Conservation (phyloP, 495 filamentous ascomycete genomes). For the Hypoxylon perforatum region DNA sequence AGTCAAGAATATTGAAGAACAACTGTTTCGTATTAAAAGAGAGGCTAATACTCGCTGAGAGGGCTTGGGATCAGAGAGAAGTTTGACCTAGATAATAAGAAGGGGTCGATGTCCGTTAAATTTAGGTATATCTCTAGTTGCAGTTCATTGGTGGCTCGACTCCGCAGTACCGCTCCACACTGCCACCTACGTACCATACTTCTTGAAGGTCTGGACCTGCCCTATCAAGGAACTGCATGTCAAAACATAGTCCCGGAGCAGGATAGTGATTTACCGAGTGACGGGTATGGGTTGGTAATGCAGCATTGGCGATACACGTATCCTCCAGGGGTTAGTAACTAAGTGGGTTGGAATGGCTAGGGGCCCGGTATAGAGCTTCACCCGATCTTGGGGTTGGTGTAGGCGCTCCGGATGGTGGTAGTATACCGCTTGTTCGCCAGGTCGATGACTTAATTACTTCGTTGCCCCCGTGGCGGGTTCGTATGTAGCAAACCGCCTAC, state of each 20-base stretch:
- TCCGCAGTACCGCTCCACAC: neutral
- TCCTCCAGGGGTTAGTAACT: neutral
- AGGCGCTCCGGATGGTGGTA: too few species aligned
- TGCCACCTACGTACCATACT: neutral
- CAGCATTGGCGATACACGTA: constrained; percentile 4
- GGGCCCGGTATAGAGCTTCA: neutral
- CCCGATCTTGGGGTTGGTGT: too few species aligned
- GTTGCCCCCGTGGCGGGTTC: too few species aligned
- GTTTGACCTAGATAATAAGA: too few species aligned
- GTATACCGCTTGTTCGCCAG: too few species aligned
- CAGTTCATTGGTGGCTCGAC: neutral
- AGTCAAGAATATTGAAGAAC: neutral
- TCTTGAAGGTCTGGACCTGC: neutral
- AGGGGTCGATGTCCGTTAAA: neutral
- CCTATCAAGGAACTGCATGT: neutral
- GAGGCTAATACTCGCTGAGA: neutral
- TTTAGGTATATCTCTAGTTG: neutral
- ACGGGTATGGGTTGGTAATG: neutral
- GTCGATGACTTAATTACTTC: too few species aligned
- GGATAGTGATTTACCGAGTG: neutral
- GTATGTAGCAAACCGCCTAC: too few species aligned
- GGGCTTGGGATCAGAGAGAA: neutral
- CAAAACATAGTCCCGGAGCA: neutral
- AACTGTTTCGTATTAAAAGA: neutral
- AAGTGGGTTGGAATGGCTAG: neutral